These are phyloP conservation scores for Athelia sp. DNA, from an alignment of 1,284 basidiomycete genomes.

Conservation along the genomic window DNA sequence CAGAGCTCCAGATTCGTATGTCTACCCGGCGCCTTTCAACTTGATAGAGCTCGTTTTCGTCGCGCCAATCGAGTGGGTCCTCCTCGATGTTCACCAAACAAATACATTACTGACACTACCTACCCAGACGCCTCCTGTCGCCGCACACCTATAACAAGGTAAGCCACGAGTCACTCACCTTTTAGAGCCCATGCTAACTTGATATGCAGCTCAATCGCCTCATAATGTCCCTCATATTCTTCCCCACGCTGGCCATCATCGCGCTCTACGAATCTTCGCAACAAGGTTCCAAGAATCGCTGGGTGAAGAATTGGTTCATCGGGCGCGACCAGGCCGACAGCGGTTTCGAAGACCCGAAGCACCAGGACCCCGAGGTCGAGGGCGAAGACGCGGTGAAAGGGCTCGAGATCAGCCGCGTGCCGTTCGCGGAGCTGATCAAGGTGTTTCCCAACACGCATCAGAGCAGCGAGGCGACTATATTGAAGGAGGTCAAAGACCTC, in stretches of 20 bases:
- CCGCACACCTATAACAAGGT: conserved; percentile 54
- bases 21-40: conserved; percentile 81
- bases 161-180: conserved; percentile 8
- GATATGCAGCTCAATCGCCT: conserved; percentile 60
- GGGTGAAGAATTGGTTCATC: conserved; percentile 66
- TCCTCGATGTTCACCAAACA: not conserved
- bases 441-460: conserved; percentile 72
- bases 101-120: conserved; percentile 32
- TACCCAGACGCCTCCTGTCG: conserved; percentile 35
- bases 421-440: conserved; percentile 73
- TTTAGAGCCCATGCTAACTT: not conserved
- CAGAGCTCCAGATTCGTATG: conserved; percentile 76
- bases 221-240: conserved; percentile 78
- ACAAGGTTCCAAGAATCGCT: conserved; percentile 44
- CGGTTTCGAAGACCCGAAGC: conserved; percentile 46
- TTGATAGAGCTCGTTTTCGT: conserved; percentile 78
- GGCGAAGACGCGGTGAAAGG: conserved; percentile 50
- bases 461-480: conserved; percentile 65
- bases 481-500: conserved; percentile 60
- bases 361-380: conserved; percentile 58
- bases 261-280: conserved; percentile 72
- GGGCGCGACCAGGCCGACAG: conserved; percentile 62
- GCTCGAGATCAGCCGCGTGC: conserved; percentile 66
- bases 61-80: conserved; percentile 78
- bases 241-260: conserved; percentile 70